Conservation (phyloP, 78 protist species). For the Thecamonas trahens region DNA sequence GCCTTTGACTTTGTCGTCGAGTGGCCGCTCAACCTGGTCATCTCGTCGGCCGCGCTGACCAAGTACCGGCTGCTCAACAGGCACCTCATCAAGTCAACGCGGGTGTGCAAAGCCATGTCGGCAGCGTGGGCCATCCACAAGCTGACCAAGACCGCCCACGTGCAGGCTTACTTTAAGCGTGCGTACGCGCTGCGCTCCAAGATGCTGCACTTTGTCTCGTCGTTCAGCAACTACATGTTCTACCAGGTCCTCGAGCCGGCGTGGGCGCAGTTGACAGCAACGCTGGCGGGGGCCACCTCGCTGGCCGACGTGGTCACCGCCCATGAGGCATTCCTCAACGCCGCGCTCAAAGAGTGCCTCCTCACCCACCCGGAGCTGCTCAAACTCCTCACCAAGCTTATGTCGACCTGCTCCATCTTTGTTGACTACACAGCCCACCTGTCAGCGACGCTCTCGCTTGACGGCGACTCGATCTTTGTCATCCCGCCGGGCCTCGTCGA, state of each 20-base stretch:
- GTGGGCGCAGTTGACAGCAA: background rate
- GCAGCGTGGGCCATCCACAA: no score
- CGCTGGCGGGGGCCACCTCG: background rate
- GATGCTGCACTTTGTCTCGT: no score
- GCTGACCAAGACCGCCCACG: no score
- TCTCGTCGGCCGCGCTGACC: conserved; percentile 30
- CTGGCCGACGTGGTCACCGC: conserved; percentile 21
- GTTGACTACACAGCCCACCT: background rate
- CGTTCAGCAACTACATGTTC: no score
- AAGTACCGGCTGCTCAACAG: conserved; percentile 81
- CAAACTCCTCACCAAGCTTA: conserved; percentile 1
- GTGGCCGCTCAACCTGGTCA: conserved; percentile 75
- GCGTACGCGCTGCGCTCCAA: no score
- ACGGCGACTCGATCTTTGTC: background rate
- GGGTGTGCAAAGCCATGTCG: no score
- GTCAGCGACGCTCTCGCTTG: background rate
- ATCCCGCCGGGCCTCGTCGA: background rate
- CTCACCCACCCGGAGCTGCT: conserved; percentile 23
- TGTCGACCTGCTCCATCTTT: conserved; percentile 12
- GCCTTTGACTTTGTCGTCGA: conserved; percentile 55
- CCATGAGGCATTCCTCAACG: conserved; percentile 33
- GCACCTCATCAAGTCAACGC: conserved; percentile 69
- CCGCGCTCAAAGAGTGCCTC: conserved; percentile 17
- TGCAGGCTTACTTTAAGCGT: no score
- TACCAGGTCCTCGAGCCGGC: conserved; percentile 8